Conservation (phyloP, 73 alveolate species). For the Blepharisma japonicum region DNA sequence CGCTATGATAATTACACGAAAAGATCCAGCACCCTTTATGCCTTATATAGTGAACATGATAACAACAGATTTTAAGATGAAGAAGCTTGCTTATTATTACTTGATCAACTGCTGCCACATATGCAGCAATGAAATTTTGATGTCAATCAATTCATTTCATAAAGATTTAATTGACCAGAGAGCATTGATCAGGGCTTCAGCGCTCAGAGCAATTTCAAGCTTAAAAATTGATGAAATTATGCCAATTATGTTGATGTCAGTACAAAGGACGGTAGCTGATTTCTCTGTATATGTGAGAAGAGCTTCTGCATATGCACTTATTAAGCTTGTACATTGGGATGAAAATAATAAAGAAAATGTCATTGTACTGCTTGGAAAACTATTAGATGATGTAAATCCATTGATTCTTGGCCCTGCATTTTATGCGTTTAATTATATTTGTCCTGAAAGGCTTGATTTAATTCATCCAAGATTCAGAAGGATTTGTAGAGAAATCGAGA, state of each 20-base stretch:
- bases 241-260: neutral
- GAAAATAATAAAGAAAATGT: neutral
- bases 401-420: slow-evolving; percentile 19
- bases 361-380: neutral
- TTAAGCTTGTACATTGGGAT: slow-evolving; percentile 4
- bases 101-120: neutral
- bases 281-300: slow-evolving; percentile 12
- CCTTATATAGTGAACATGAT: slow-evolving; percentile 29
- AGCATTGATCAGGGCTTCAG: slow-evolving; percentile 10
- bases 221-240: slow-evolving; percentile 14
- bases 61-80: neutral
- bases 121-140: slow-evolving; percentile 2
- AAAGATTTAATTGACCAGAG: slow-evolving; percentile 1
- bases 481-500: neutral
- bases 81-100: neutral
- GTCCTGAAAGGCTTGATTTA: slow-evolving; percentile 20
- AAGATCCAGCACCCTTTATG: neutral
- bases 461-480: neutral
- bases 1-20: slow-evolving; percentile 16
- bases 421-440: neutral
- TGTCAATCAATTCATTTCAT: slow-evolving; percentile 23
- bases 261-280: slow-evolving; percentile 3
- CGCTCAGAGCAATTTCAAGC: slow-evolving; percentile 26
- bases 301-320: slow-evolving; percentile 7
- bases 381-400: neutral